A percentile compares a stretch with the other conserved stretches of the same genome.
Evolutionary conservation across 345 rosid species (phyloP).

Genomic region (Aquilaria sinensis): DNA sequence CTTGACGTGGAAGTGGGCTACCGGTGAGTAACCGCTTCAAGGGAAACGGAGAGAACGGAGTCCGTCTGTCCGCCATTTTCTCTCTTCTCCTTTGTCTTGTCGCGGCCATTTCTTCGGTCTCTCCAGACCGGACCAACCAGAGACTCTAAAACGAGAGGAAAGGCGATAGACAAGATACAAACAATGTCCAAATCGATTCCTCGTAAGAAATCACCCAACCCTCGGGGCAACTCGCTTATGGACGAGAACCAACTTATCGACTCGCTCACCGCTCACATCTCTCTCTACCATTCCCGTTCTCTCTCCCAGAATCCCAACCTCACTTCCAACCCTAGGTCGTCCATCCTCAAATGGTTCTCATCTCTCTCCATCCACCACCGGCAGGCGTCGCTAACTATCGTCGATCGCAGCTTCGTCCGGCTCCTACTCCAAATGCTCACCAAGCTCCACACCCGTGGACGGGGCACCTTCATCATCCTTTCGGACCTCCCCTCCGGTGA

Average conservation of each 20-base stretch:
- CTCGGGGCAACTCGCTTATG: conserved; percentile 29
- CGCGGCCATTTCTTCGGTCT: not conserved
- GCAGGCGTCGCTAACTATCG: conserved; percentile 59
- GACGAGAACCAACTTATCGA: conserved; percentile 58
- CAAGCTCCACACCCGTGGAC: conserved; percentile 49
- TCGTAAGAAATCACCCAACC: conserved; percentile 2
- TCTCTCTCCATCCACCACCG: conserved; percentile 77
- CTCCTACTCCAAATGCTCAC: conserved; percentile 76
- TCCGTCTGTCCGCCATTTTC: conserved; percentile 4
- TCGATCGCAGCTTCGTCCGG: conserved; percentile 53
- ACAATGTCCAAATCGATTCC: conserved; percentile 27
- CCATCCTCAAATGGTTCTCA: conserved; percentile 80
- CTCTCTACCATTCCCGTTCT: conserved; percentile 66
- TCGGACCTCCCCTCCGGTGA: conserved; percentile 73
- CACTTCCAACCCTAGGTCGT: conserved; percentile 46
- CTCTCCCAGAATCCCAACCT: conserved; percentile 19
- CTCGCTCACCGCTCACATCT: conserved; percentile 83
- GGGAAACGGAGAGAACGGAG: no score
- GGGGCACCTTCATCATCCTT: conserved; percentile 71
- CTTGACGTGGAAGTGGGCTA: no score
- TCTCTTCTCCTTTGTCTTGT: not conserved
- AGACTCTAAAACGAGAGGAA: not conserved
- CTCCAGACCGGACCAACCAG: not conserved
- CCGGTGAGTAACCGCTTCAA: not conserved
- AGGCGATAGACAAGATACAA: no score